phyloP scores from a whole-genome alignment of 768 basidiomycete species.

The Boletellus sp. region DNA sequence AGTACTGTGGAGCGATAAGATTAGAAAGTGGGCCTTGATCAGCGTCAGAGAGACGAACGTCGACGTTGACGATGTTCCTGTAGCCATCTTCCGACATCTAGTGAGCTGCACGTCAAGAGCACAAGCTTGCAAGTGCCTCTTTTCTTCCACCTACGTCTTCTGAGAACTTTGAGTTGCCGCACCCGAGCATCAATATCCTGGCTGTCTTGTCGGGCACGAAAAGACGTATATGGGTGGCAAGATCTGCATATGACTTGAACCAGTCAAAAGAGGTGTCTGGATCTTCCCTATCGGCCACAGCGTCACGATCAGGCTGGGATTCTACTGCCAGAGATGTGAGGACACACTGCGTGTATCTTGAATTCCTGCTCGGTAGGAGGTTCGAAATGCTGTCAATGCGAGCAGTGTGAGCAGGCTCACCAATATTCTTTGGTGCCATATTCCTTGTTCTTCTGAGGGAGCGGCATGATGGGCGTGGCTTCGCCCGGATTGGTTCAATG shows the following conservation, averaged over 20 bases:
- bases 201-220: slow-evolving; percentile 60
- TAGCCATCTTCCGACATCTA: slow-evolving; percentile 91
- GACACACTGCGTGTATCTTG: slow-evolving; percentile 62
- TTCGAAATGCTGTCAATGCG: not conserved
- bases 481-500: no score
- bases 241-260: slow-evolving; percentile 79
- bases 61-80: slow-evolving; percentile 72
- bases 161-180: slow-evolving; percentile 78
- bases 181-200: slow-evolving; percentile 75
- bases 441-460: slow-evolving; percentile 64
- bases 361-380: slow-evolving; percentile 47
- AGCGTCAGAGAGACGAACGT: slow-evolving; percentile 44
- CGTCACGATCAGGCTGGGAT: not conserved
- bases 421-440: slow-evolving; percentile 70
- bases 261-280: slow-evolving; percentile 71
- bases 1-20: slow-evolving; percentile 50
- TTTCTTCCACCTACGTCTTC: slow-evolving; percentile 51
- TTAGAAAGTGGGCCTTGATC: not conserved
- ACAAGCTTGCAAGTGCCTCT: not conserved
- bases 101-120: slow-evolving; percentile 3
- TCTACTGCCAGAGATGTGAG: not conserved
- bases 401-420: slow-evolving; percentile 34
- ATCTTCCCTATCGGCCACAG: slow-evolving; percentile 44
- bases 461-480: slow-evolving; percentile 22
- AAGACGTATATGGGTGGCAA: slow-evolving; percentile 57